Evolutionary conservation across 345 rosid genomes (phyloP).

Genomic region (Sonneratia caseolaris): DNA sequence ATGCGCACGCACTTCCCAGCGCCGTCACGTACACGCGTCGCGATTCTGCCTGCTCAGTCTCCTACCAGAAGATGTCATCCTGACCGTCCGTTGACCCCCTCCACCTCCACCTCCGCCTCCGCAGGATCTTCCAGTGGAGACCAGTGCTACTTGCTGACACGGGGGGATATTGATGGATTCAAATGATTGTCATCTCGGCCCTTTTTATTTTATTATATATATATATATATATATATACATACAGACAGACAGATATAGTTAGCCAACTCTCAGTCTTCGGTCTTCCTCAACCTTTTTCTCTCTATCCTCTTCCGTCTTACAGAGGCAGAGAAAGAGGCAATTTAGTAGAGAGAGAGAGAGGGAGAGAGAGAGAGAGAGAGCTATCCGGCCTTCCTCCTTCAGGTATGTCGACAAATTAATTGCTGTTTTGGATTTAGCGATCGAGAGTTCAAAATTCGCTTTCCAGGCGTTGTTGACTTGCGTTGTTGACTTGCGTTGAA

Average conservation of each 20-base stretch:
- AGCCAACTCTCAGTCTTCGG: not conserved
- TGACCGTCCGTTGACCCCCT: conserved; percentile 7
- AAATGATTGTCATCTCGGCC: not conserved
- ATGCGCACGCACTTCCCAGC: not conserved
- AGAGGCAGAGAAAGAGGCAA: not conserved
- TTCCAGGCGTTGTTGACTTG: not conserved
- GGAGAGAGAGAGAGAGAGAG: not conserved
- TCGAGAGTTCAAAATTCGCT: not conserved
- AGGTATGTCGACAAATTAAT: not conserved
- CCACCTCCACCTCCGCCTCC: conserved; percentile 1
- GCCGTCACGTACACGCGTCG: conserved; percentile 7
- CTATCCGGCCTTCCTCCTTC: not conserved
- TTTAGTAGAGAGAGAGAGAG: not conserved
- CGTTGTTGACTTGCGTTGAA: not conserved
- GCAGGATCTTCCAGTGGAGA: not conserved
- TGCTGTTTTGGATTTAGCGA: not conserved
- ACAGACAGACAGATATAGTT: too few relatives aligned
- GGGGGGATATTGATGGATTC: not conserved
- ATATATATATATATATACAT: not conserved
- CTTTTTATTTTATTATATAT: not conserved
- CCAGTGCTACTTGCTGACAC: too few relatives aligned
- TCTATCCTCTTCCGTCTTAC: conserved; percentile 8
- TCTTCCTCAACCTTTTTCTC: not conserved
- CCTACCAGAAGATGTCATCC: not conserved
- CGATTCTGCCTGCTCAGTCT: not conserved